Conservation (phyloP, 805 yeast genomes). For the Barnettozyma populi region DNA sequence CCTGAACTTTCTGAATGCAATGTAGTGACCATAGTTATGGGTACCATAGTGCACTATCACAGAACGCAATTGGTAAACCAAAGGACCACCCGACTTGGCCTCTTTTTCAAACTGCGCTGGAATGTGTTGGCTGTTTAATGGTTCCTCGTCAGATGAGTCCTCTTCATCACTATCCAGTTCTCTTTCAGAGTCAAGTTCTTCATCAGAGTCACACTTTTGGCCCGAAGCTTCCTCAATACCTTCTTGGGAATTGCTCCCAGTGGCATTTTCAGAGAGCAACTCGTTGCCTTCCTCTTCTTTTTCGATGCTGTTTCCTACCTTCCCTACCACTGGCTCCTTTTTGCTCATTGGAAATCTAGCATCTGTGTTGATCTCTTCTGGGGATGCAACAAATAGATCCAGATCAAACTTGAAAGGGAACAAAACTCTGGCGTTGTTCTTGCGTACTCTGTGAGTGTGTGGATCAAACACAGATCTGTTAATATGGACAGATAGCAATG, state of each 20-base stretch:
- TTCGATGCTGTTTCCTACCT: conserved; percentile 9
- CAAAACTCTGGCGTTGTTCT: conserved; percentile 76
- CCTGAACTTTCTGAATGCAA: conserved; percentile 74
- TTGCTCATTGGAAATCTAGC: conserved; percentile 69
- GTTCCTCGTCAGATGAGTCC: conserved; percentile 10
- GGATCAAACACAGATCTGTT: conserved; percentile 93
- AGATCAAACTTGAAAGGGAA: conserved; percentile 70
- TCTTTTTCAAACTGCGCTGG: conserved; percentile 13
- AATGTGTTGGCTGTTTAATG: background rate
- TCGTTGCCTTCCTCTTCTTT: conserved; percentile 7
- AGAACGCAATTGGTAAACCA: conserved; percentile 70
- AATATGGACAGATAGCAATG: conserved; percentile 77
- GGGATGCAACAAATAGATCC: conserved; percentile 62
- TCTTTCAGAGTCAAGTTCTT: conserved; percentile 1
- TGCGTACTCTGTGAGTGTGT: conserved; percentile 72
- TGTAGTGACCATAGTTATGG: conserved; percentile 96
- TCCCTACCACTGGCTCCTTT: conserved; percentile 27
- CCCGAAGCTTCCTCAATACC: conserved; percentile 2
- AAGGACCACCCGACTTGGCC: conserved; percentile 31
- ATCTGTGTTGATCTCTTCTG: conserved; percentile 68
- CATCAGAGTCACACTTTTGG: background rate
- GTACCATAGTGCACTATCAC: conserved; percentile 93
- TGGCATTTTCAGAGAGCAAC: conserved; percentile 8
- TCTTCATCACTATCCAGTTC: conserved; percentile 9
- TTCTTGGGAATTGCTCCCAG: conserved; percentile 4